A percentile compares a stretch with the other conserved stretches of the same genome.
These are phyloP conservation scores for Pythium rishiriense DNA, from an alignment of 352 stramenopile species.

Conservation along the genomic window DNA sequence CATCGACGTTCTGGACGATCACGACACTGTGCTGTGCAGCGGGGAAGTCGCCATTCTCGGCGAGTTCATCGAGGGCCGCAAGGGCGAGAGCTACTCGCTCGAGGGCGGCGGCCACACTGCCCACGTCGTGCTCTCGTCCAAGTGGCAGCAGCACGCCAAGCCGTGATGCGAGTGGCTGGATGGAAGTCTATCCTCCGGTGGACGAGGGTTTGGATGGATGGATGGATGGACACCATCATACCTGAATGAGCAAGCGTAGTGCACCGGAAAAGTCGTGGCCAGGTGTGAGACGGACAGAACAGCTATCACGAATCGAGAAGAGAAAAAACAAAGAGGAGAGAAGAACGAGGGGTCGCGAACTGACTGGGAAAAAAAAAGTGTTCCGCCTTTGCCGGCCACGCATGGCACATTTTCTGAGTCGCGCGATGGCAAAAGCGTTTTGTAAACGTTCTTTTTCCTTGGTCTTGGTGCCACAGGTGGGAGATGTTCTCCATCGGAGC, in stretches of 20 bases:
- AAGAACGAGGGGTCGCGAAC: background rate
- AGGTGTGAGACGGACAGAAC: background rate
- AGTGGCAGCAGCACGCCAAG: slow-evolving; percentile 13
- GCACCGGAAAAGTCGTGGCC: slow-evolving; percentile 8
- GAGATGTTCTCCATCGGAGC: slow-evolving; percentile 6
- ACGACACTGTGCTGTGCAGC: slow-evolving; percentile 13
- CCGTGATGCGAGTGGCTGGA: background rate
- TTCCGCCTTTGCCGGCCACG: background rate
- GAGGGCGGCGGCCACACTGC: slow-evolving; percentile 9
- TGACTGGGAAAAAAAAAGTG: slow-evolving; percentile 5
- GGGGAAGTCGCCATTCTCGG: slow-evolving; percentile 10
- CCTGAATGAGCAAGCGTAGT: slow-evolving; percentile 4
- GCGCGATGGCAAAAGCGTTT: background rate
- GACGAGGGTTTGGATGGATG: too few species aligned
- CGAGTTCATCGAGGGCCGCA: slow-evolving; percentile 24
- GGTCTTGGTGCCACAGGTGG: too few species aligned
- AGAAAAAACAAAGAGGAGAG: background rate
- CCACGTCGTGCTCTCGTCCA: slow-evolving; percentile 16
- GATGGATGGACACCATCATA: background rate
- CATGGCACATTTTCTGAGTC: background rate
- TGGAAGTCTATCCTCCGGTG: too few species aligned
- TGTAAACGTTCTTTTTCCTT: slow-evolving; percentile 3
- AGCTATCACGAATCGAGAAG: slow-evolving; percentile 1
- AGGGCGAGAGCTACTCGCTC: slow-evolving; percentile 10
- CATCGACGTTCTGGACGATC: slow-evolving; percentile 17